phyloP scores from a whole-genome alignment of 345 rosid genomes.

The Eucalyptus camaldulensis region DNA sequence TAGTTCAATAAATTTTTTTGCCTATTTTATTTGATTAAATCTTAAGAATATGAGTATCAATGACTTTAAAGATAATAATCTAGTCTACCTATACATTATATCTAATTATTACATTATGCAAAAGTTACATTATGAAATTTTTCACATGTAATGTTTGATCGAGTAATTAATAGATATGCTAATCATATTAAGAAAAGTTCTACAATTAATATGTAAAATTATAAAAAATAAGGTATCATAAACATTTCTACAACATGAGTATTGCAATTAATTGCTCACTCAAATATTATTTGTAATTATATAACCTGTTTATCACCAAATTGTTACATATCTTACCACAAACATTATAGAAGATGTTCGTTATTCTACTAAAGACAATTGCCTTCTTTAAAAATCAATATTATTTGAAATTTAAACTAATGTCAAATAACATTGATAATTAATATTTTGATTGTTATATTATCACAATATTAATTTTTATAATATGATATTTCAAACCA shows the following conservation, averaged over 20 bases:
- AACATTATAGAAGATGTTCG: not conserved
- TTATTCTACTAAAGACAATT: not conserved
- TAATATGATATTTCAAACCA: not conserved
- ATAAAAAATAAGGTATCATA: not conserved
- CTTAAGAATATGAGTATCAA: not conserved
- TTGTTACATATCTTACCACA: not conserved
- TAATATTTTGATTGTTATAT: not conserved
- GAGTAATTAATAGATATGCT: not conserved
- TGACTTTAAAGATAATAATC: not conserved
- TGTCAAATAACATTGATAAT: not conserved
- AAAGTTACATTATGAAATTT: not conserved
- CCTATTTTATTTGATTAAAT: not conserved
- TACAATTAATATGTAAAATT: not conserved
- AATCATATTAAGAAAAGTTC: not conserved
- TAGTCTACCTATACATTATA: not conserved
- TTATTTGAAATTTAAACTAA: not conserved
- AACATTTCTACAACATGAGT: not conserved
- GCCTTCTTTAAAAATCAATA: not conserved
- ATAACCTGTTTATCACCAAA: not conserved
- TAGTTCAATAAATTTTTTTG: rapidly evolving
- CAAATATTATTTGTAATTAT: not conserved
- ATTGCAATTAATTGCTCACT: not conserved
- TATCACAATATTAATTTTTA: not conserved
- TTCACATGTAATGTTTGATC: not conserved
- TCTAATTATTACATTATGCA: not conserved